A percentile compares a stretch with the other conserved stretches of the same genome.
These are phyloP conservation scores for Cercospora zeina DNA, from an alignment of 2,329 filamentous ascomycete genomes.

Conservation along the genomic window DNA sequence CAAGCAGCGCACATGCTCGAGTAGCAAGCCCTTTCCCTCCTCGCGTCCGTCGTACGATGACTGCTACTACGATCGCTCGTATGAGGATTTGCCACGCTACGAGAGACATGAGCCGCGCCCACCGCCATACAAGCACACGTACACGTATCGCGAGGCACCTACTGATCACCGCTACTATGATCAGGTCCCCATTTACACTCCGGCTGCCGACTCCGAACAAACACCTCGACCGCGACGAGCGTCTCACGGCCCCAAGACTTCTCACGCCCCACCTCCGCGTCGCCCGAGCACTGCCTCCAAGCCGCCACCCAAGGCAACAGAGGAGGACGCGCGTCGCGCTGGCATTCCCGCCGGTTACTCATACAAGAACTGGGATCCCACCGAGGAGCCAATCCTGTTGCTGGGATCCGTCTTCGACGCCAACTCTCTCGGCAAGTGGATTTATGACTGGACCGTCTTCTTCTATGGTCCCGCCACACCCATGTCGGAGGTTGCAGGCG, in stretches of 20 bases:
- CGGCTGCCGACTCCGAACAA: constrained; percentile 42
- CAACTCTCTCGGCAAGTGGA: constrained; percentile 97
- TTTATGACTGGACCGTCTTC: constrained; percentile 98
- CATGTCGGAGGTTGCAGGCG: constrained; percentile 86
- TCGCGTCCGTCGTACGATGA: constrained; percentile 55
- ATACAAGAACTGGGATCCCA: constrained; percentile 97
- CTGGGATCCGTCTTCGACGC: constrained; percentile 95
- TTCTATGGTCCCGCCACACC: constrained; percentile 78
- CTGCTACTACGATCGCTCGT: constrained; percentile 57
- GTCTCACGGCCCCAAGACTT: constrained; percentile 56
- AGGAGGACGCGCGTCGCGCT: constrained; percentile 63
- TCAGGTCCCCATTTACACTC: constrained; percentile 52
- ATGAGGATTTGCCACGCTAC: constrained; percentile 45
- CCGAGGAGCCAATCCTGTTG: constrained; percentile 88
- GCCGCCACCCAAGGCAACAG: constrained; percentile 55
- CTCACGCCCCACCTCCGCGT: constrained; percentile 50
- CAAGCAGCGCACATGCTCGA: constrained; percentile 39
- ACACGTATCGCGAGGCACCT: constrained; percentile 51
- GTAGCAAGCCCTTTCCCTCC: constrained; percentile 49
- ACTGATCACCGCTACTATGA: constrained; percentile 56
- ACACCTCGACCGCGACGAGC: constrained; percentile 40
- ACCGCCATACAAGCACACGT: constrained; percentile 54
- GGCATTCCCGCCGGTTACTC: constrained; percentile 87
- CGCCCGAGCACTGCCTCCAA: constrained; percentile 45
- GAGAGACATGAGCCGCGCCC: constrained; percentile 47